Evolutionary conservation across 495 filamentous ascomycete species (phyloP), one percentile per base, ranked within the genome.

Genomic region (Schizothecium vesticola): DNA sequence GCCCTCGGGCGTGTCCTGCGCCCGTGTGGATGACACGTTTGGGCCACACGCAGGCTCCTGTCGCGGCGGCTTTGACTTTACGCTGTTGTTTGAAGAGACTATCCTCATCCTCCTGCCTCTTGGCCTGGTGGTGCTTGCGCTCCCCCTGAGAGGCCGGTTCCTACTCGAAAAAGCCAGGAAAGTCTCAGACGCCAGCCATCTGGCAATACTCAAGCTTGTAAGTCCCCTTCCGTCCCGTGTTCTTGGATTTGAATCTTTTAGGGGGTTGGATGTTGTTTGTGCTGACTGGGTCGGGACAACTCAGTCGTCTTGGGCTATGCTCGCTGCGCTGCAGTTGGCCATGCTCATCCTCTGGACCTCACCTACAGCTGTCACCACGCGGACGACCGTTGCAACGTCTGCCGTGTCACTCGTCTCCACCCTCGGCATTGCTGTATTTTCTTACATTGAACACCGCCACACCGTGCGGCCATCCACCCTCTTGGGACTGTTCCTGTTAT

Each of bases 51-150:
- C 72, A n/a, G 71, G 71, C 64, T 51, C 59, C 11, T 78, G 76
- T 72, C 74, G 76, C 10, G 74, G 74, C 19, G 76, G 74, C 24
- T 84, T 89, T 68, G 86, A 90, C 67, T 89, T 88, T 70, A 86
- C 87, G 19, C 77, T 87, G 13, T 67, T 75, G 9, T 89, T 89
- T 67, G 86, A 90, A 69, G 83, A 88, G 66, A 79, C 78, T 3
- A 83, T 89, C 28, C 76, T 87, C 11, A 77, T 77, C 5, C 74
- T 86, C 11, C 70, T 83, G 11, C 84, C 85, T 5, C 70, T 80
- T 24, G 71, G 76, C 4, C 68, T 85, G 16, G 72, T 88, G 16
- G 69, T 88, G 23, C 69, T 84, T 23, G 31, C 82, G 23, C 70
- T 78, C 16, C 85, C 84, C 7, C 73, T 80, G n/a, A 81, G 86